Base-by-base conservation (phyloP, 495 filamentous ascomycete genomes). In the Tuber melanosporum region DNA sequence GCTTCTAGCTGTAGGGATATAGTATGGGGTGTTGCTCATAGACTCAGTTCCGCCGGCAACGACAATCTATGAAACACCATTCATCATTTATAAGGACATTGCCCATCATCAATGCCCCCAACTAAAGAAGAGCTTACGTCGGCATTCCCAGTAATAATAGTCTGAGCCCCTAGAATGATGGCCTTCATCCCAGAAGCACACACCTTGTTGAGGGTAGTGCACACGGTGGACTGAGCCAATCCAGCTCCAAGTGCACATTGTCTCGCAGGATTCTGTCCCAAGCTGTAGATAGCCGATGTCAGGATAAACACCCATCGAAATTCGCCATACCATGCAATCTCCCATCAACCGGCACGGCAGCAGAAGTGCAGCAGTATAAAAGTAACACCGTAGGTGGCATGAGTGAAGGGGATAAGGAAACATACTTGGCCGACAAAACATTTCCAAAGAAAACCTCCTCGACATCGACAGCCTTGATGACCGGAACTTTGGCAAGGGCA, bases 11-110 rank as follows among this genome's bases (percentile, higher is more conserved):
- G 87, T 91, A 70, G 93, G 93, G 70, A 97, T 90, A 87, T 99
- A 99, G 86, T 98, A 94, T n/a, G 96, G 96, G 71, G 90, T 88
- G 87, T 98, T 98, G 78, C 93, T 94, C 95, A 99, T 99, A 86
- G 93, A 95, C 88, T 99, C 95, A 76, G 94, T 89, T 76, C 95
- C 95, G 81, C 95, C 95, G 66, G 93, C 96, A 22, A 99, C 91
- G 57, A 98, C 90, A 78, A 95, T 89, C 75, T 79, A 47, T 57
- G 45, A 22, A 72, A 36, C 57, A 8, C 57, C 26, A 36, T 62
- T 26, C n/a, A 36, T 36, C 26, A 73, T 44, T n/a, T n/a, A 39
- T 62, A 45, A 73, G 71, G 43, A 42, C 26, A 66, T 39, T 73
- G 71, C 3, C 43, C 43, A 36, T 42, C 71, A 49, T 20, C 43